Base-by-base conservation (phyloP, 2,329 filamentous ascomycete species). In the Cercospora sesami region DNA sequence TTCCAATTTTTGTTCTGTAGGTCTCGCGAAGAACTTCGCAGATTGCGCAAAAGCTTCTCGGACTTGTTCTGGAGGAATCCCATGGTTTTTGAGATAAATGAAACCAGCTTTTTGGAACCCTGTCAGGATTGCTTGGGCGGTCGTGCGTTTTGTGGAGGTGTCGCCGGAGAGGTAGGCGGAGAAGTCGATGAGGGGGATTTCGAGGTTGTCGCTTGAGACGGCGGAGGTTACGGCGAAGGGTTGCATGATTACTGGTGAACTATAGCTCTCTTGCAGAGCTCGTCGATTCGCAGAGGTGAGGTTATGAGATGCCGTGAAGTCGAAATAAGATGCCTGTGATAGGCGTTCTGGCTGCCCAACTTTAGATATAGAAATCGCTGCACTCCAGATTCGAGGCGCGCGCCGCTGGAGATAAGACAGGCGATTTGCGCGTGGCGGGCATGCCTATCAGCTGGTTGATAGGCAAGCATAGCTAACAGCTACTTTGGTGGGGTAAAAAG, bases 51-150 rank as follows among this genome's bases (percentile, higher is more conserved):
- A 76, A 16, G 75, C 72, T 9, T 64, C 67, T 6, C 69, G 36
- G 16, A 77, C 67, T 42, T 70, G 67, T 8, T 85, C 81, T 3
- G 86, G 75, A 0, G 88, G 80, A 68, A 97, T 90, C 48, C 90
- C 87, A 72, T 94, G 89, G 79, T 94, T 91, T 74, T 89, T 89
- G 45, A 96, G 87, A 80, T 97, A 97, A 71, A 97, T 87, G 83
- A 97, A 97, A 66, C 94, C 94, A 2, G 93, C 91, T 1, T 86
- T 90, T 75, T 93, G 91, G 82, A 97, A 96, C 51, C 92, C 93
- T 63, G 88, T 77, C 12, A 94, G 88, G 73, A 97, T 89, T 48
- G 90, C 87, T 63, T 87, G 80, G 23, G 93, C 93, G 1, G 91
- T 78, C 6, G 69, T 67, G 12, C 66, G 67, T 42, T 72, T 73